These are phyloP conservation scores for Suillus bovinus DNA, from an alignment of 768 basidiomycete genomes.

Conservation along the genomic window DNA sequence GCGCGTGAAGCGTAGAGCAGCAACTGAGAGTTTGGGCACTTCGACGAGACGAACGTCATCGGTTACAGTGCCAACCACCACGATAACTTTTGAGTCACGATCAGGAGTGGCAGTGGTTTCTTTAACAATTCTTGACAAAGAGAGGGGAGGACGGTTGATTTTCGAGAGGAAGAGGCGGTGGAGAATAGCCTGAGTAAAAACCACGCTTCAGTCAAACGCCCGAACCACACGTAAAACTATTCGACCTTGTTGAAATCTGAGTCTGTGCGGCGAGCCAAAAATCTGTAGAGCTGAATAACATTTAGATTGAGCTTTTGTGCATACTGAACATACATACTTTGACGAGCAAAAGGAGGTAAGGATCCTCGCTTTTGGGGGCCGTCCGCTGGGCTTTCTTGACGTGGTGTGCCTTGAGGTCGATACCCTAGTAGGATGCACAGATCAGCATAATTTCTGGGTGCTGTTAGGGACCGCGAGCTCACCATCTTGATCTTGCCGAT, in stretches of 20 bases:
- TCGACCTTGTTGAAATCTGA: conserved; percentile 91
- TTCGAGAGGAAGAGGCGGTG: conserved; percentile 96
- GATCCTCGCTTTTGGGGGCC: conserved; percentile 98
- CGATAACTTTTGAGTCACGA: conserved; percentile 79
- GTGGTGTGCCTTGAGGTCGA: conserved; percentile 95
- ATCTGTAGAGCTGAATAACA: conserved; percentile 84
- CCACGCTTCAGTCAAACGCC: conserved; percentile 21
- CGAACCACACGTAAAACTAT: conserved; percentile 9
- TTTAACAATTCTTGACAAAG: conserved; percentile 88
- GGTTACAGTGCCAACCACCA: conserved; percentile 89
- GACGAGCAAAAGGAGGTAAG: conserved; percentile 96
- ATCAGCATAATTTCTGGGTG: conserved; percentile 23
- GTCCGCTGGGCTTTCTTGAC: conserved; percentile 96
- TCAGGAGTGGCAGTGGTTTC: conserved; percentile 71
- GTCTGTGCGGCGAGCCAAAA: conserved; percentile 96
- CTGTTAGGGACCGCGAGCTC: conserved; percentile 51
- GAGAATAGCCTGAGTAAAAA: conserved; percentile 71
- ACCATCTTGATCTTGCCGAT: conserved; percentile 79
- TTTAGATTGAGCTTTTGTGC: conserved; percentile 13
- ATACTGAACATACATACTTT: conserved; percentile 60
- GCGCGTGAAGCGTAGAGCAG: conserved; percentile 93
- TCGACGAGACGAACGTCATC: conserved; percentile 89
- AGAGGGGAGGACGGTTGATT: conserved; percentile 95
- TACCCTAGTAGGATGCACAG: conserved; percentile 60
- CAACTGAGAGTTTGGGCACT: conserved; percentile 89